Conservation (phyloP, 805 yeast species). For the Candida orba region DNA sequence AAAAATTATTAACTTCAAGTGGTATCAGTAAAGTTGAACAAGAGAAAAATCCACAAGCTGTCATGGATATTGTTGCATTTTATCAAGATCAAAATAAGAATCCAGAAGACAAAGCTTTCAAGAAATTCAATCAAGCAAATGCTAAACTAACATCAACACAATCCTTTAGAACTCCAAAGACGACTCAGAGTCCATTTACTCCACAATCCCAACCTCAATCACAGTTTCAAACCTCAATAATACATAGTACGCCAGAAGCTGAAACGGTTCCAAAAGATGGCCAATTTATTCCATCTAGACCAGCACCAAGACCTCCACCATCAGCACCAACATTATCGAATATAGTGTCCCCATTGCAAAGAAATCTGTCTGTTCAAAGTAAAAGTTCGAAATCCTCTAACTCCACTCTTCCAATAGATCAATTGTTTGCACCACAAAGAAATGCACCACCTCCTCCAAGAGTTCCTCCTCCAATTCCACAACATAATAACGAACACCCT, state of each 20-base stretch:
- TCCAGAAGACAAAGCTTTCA: conserved; percentile 34
- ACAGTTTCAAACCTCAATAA: conserved; percentile 22
- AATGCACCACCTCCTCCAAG: conserved; percentile 23
- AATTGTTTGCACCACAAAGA: conserved; percentile 19
- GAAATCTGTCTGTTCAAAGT: conserved; percentile 14
- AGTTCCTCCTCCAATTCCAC: conserved; percentile 22
- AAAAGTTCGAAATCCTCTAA: conserved; percentile 11
- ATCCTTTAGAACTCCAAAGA: conserved; percentile 28
- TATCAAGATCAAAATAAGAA: conserved; percentile 54
- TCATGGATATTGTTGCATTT: conserved; percentile 83
- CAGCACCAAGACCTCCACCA: conserved; percentile 57
- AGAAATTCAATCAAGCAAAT: conserved; percentile 29
- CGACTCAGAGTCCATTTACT: conserved; percentile 15
- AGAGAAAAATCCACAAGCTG: conserved; percentile 88
- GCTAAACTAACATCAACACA: conserved; percentile 23
- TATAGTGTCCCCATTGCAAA: conserved; percentile 24
- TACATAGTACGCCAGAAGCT: conserved; percentile 16
- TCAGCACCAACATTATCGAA: conserved; percentile 16
- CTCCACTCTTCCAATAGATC: conserved; percentile 14
- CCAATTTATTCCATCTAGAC: conserved; percentile 57
- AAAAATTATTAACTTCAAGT: conserved; percentile 67
- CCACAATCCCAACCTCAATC: conserved; percentile 18
- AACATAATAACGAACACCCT: conserved; percentile 15
- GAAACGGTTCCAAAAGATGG: conserved; percentile 18
- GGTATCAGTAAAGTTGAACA: conserved; percentile 88